Conservation (phyloP, 1,139 yeast species). For the Magnusiomyces fungicola region DNA sequence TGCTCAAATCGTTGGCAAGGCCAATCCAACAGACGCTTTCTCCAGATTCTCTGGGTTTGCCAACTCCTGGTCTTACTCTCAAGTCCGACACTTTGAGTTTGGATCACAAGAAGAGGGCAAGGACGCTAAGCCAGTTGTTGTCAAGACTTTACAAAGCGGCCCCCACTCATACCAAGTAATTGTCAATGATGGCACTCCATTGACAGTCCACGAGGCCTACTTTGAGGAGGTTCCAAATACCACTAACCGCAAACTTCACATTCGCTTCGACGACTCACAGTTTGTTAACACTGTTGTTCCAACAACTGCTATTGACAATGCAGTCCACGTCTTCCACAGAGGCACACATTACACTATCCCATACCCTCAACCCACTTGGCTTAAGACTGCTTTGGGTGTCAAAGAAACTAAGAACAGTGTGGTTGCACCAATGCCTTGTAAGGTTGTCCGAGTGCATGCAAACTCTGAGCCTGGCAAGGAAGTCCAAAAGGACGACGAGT, state of each 20-base stretch:
- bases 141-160: conserved; percentile 13
- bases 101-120: conserved; percentile 4
- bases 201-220: conserved; percentile 9
- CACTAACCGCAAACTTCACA: conserved; percentile 18
- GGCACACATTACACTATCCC: conserved; percentile 28
- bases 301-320: conserved; percentile 14
- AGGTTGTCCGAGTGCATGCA: conserved; percentile 26
- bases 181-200: conserved; percentile 4
- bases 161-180: conserved; percentile 13
- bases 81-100: conserved; percentile 14
- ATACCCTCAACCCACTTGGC: conserved; percentile 30
- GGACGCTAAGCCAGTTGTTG: conserved; percentile 9
- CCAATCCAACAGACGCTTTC: conserved; percentile 9
- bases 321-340: conserved; percentile 29
- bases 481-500: conserved; percentile 20
- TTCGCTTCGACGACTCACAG: conserved; percentile 24
- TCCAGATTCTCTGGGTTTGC: conserved; percentile 10
- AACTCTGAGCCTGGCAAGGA: conserved; percentile 13
- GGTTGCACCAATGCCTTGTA: conserved; percentile 34
- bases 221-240: conserved; percentile 6
- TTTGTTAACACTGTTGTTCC: conserved; percentile 26
- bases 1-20: conserved; percentile 16
- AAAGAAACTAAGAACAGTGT: conserved; percentile 27
- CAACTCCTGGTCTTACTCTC: conserved; percentile 12
- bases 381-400: conserved; percentile 27